phyloP scores from a whole-genome alignment of 257 asterid genomes.

The Fraxinus pennsylvanica region DNA sequence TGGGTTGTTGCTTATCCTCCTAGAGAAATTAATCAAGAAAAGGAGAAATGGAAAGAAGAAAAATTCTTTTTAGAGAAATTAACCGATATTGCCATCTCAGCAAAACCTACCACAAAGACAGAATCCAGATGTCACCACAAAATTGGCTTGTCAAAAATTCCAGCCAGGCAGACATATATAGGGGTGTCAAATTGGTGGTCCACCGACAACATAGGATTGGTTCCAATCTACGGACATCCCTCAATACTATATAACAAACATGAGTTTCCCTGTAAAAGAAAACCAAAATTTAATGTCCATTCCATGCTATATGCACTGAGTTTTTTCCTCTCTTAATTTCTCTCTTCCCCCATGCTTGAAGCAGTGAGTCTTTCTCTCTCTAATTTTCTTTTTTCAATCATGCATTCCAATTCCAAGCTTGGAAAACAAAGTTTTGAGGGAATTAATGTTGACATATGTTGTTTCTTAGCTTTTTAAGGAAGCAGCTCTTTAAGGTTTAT shows the following conservation, averaged over 20 bases:
- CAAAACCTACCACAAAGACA: neutral
- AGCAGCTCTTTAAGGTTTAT: conserved; percentile 20
- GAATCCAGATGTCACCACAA: neutral
- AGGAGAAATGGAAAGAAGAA: neutral
- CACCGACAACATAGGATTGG: conserved; percentile 59
- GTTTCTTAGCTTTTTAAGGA: conserved; percentile 9
- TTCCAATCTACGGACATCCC: conserved; percentile 42
- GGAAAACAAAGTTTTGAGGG: conserved; percentile 13
- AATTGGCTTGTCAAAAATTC: neutral
- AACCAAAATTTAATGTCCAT: conserved; percentile 27
- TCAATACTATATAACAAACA: conserved; percentile 38
- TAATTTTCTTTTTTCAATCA: too few relatives aligned
- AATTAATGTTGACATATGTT: neutral
- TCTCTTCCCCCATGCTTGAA: neutral
- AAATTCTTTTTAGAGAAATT: neutral
- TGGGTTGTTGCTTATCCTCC: neutral
- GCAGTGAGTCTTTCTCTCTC: conserved; percentile 24
- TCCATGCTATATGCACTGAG: conserved; percentile 36
- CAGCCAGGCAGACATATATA: neutral
- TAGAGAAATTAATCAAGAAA: neutral
- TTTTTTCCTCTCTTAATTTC: conserved; percentile 20
- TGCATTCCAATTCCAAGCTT: conserved; percentile 4
- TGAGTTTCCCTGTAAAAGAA: conserved; percentile 2
- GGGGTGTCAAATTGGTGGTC: conserved; percentile 38
- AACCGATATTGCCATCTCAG: neutral